Base-by-base conservation (phyloP, 1,139 yeast species). In the Geotrichum aggregatum region DNA sequence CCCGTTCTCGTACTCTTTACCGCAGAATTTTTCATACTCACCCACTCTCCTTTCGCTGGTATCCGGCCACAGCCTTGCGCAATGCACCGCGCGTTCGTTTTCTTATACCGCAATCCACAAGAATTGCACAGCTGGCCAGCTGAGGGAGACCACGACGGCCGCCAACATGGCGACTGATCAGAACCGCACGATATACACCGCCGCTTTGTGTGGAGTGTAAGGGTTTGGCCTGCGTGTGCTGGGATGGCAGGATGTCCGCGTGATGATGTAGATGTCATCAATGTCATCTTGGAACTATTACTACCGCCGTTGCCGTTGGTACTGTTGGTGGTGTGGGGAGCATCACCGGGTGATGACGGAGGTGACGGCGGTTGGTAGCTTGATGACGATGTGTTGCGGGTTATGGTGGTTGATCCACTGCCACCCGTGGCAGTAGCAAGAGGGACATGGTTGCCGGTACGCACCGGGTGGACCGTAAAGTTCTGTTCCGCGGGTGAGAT, bases 11-110 rank as follows among this genome's bases (percentile, higher is more conserved):
- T 34, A 74, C 75, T 28, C 18, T 14, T 35, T 4, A 18, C 35
- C 1, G 87, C 88, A 60, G 83, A 76, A 59, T 80, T 78, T 66
- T 84, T 86, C 95, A 89, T 89, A 33, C 87, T 74, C n/a, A 87
- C 79, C 87, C 96, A 85, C 71, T 91, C 98, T 57, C 97, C 94
- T 70, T 91, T 89, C 24, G 97, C 95, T 3, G 98, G 98, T 56
- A 91, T 88, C 64, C 92, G 82, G 59, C 84, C 80, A 71, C 98
- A 91, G 18, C 71, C 67, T 3, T 75, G 69, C 62, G 86, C 85
- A 49, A 86, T 74, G 69, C 98, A 91, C 63, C 97, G 77, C 2
- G 96, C 95, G 36, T 87, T 86, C 0, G 97, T 91, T 72, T 91
- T 91, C 69, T 92, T 89, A 72, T 87, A 91, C 59, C 98, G 76